These are phyloP conservation scores for Penicillium carneum DNA, from an alignment of 2,329 filamentous ascomycete genomes.

Conservation along the genomic window DNA sequence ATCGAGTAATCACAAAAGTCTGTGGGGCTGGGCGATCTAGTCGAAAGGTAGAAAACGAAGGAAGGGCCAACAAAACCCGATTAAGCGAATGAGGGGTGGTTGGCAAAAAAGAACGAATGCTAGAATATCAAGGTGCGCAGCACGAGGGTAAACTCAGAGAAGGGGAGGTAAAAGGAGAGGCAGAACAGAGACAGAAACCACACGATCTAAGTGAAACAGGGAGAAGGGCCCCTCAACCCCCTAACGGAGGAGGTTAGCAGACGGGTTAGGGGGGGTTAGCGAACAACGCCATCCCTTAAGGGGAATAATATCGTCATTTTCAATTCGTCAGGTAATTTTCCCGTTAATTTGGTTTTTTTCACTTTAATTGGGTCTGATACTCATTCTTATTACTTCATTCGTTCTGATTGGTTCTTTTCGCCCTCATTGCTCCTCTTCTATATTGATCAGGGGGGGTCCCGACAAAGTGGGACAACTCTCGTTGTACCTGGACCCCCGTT, in stretches of 20 bases:
- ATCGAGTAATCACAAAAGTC: conserved; percentile 11
- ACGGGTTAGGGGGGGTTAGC: conserved; percentile 12
- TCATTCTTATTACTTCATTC: neutral
- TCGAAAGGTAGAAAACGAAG: conserved; percentile 2
- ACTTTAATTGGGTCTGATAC: conserved; percentile 1
- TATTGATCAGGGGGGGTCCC: conserved; percentile 7
- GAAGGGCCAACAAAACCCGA: neutral
- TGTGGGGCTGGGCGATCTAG: conserved; percentile 16
- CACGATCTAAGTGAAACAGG: conserved; percentile 12
- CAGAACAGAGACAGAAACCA: conserved; percentile 8
- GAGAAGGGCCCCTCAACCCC: conserved; percentile 16
- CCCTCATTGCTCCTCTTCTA: conserved; percentile 2
- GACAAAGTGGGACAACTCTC: neutral
- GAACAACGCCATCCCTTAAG: conserved; percentile 20
- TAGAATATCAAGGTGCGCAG: conserved; percentile 33
- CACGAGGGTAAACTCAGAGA: conserved; percentile 20
- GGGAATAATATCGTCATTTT: conserved; percentile 20
- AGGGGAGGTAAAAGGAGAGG: conserved; percentile 1
- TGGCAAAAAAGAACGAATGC: conserved; percentile 14
- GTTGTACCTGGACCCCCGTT: conserved; percentile 5
- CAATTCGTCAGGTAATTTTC: neutral
- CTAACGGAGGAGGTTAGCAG: conserved; percentile 19
- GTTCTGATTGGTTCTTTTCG: neutral
- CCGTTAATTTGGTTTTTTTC: conserved; percentile 10
- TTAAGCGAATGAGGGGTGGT: conserved; percentile 13